Conservation (phyloP, 1,284 basidiomycete genomes). For the Calocybe gambosa region DNA sequence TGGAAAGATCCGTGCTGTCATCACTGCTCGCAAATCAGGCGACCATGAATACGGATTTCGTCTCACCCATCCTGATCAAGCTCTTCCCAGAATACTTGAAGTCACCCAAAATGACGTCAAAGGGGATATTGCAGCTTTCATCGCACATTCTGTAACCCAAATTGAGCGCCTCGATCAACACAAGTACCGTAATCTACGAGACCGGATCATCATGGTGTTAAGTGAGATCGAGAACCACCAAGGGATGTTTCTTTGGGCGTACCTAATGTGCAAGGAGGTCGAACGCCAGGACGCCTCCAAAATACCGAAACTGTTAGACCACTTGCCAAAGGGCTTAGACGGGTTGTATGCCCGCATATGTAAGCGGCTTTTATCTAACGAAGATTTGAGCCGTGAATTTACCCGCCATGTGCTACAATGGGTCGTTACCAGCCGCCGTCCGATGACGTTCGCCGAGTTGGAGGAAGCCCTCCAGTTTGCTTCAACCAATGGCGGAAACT, state of each 20-base stretch:
- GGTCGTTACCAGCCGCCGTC: slow-evolving; percentile 7
- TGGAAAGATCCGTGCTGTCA: background rate
- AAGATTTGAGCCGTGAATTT: background rate
- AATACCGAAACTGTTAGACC: background rate
- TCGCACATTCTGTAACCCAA: background rate
- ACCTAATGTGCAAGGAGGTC: background rate
- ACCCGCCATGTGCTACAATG: slow-evolving; percentile 3
- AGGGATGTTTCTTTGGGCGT: background rate
- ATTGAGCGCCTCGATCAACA: background rate
- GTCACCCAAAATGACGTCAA: background rate
- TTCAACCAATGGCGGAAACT: background rate
- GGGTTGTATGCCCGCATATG: background rate
- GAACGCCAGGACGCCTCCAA: background rate
- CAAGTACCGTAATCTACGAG: background rate
- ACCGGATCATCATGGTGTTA: background rate
- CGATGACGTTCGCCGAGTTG: slow-evolving; percentile 4
- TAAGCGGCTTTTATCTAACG: background rate
- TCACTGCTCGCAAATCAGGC: background rate
- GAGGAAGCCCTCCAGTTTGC: slow-evolving; percentile 1
- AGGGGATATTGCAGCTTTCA: background rate
- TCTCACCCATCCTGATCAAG: background rate
- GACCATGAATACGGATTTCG: background rate
- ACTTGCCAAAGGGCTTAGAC: background rate
- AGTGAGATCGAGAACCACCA: background rate
- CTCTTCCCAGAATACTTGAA: background rate